phyloP scores from a whole-genome alignment of 352 stramenopile genomes.

The Thalassiosira exigua region DNA sequence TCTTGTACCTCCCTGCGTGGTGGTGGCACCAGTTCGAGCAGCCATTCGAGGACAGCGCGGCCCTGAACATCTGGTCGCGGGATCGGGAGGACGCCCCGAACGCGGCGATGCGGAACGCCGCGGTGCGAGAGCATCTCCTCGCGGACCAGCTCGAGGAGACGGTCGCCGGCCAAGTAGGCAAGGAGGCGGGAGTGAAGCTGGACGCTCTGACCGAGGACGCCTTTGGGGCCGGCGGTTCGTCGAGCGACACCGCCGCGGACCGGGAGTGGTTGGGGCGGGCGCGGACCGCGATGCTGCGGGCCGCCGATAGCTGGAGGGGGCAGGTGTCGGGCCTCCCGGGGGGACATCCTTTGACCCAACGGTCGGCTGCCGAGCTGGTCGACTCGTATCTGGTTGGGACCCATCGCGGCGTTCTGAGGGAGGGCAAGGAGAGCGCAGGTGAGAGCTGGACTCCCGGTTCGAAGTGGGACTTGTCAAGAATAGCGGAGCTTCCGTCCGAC shows the following conservation, averaged over 20 bases:
- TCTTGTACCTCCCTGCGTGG: slow-evolving; percentile 76
- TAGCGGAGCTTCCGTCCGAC: neutral
- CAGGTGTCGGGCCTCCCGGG: slow-evolving; percentile 7
- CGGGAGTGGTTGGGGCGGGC: neutral
- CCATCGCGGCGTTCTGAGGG: slow-evolving; percentile 7
- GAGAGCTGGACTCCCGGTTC: neutral
- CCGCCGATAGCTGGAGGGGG: neutral
- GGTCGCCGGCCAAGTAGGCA: neutral
- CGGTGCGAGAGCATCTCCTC: slow-evolving; percentile 4
- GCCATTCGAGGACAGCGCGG: slow-evolving; percentile 15
- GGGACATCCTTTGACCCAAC: neutral
- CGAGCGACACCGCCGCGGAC: neutral
- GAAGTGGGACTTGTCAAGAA: slow-evolving; percentile 3
- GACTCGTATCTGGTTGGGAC: slow-evolving; percentile 4
- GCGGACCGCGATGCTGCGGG: slow-evolving; percentile 3
- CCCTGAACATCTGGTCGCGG: slow-evolving; percentile 11
- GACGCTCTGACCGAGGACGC: too few species aligned
- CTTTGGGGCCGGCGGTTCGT: neutral
- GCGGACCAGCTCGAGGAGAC: slow-evolving; percentile 6
- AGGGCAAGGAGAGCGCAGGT: neutral
- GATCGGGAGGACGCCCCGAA: slow-evolving; percentile 3
- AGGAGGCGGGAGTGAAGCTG: slow-evolving; percentile 3
- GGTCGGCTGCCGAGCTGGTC: slow-evolving; percentile 1
- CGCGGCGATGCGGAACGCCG: neutral
- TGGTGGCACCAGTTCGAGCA: slow-evolving; percentile 68